Base-by-base conservation (phyloP, 2,329 filamentous ascomycete genomes). In the Huntiella moniliformis region DNA sequence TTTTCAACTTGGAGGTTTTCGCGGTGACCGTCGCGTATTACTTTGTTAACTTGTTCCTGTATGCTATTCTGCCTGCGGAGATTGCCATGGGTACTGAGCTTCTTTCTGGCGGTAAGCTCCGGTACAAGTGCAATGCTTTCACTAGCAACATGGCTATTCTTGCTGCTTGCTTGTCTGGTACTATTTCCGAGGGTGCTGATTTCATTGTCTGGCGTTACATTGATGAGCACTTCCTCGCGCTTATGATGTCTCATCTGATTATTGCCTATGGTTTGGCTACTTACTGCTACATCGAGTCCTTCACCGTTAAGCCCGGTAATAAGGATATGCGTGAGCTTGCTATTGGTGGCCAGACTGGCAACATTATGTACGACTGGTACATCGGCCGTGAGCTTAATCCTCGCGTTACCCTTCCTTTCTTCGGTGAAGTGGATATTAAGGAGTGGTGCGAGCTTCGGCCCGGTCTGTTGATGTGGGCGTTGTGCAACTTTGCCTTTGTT, bases 351-450 rank as follows among this genome's bases (percentile, higher is more conserved):
- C 74, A 82, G 57, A 77, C 76, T 1, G 87, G 86, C 48, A 95
- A 93, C 61, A 65, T 85, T 52, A 63, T 95, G 34, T 95, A 96
- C 60, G 88, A 96, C 62, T 96, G 85, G 77, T 96, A 86, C 64
- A 95, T 96, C 53, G 88, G 88, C 15, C 82, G 88, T 22, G 88
- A 96, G 61, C 76, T 96, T 50, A 96, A 96, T 63, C 88, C 88
- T 3, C 83, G 87, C 42, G 62, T 92, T 50, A 74, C 70, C 0
- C 64, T 94, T 17, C 86, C 86, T 2, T 60, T 92, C 42, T 70
- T 94, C 52, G 84, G 85, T 49, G 81, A 85, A 54, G 70, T 95
- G 42, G 88, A 96, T 57, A 80, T 96, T 62, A 95, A 95, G 63
- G 70, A 79, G 50, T 95, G 79, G 61, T 82, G 82, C 61, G 88